Conservation (phyloP, 2,329 filamentous ascomycete species). For the Calonectria crousiana region DNA sequence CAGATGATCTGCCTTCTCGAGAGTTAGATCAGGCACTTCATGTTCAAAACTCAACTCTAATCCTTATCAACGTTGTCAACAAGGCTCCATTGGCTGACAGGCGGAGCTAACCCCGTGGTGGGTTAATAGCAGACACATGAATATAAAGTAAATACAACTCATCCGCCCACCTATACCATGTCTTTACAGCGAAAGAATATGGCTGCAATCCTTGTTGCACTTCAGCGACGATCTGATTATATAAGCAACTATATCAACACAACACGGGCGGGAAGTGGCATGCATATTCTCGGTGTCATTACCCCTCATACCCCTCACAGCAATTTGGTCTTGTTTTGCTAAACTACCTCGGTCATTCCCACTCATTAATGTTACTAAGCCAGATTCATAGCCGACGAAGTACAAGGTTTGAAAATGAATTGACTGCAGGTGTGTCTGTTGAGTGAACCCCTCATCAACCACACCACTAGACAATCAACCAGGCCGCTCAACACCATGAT, state of each 20-base stretch:
- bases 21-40: too few species aligned
- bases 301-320: slow-evolving; percentile 5
- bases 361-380: background rate
- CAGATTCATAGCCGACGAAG: background rate
- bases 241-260: background rate
- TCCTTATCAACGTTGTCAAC: background rate
- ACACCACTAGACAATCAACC: background rate
- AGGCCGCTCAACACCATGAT: slow-evolving; percentile 17
- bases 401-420: background rate
- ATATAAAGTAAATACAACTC: background rate
- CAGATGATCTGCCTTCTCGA: background rate
- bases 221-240: background rate
- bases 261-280: background rate
- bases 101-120: background rate
- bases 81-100: background rate
- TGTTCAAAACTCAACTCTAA: background rate
- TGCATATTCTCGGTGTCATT: background rate
- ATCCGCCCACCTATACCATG: background rate
- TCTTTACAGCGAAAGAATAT: background rate
- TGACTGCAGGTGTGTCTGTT: background rate
- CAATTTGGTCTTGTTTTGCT: too few species aligned
- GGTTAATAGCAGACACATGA: background rate
- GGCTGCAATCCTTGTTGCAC: background rate
- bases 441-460: background rate
- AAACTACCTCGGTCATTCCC: background rate